Evolutionary conservation across 345 rosid species (phyloP), one percentile per base, ranked within the genome.

Genomic region (Salix udensis): DNA sequence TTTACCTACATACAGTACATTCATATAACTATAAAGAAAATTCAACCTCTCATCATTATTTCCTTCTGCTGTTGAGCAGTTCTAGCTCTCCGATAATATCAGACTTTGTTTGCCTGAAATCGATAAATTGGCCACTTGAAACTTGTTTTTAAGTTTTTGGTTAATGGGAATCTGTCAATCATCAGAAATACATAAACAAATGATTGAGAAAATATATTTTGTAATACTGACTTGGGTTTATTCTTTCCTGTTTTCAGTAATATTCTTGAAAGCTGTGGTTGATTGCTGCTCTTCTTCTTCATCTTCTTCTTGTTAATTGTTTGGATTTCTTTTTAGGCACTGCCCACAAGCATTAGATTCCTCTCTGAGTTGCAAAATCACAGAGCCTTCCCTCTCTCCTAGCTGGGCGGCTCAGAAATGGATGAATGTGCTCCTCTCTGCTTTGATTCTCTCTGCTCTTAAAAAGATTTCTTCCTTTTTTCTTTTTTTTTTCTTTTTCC

Each of bases 341-440:
- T 83, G 78, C 82, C 86, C 74, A 79, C 81, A 77, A 88, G 87
- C 89, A 91, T 89, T 58, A 86, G 92, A 92, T 92, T 89, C 96
- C 48, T 76, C 83, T 88, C 70, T 58, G 69, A 76, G 81, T 77
- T 84, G 80, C 80, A 71, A n/a, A 76, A 83, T 76, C 83, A 65
- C 77, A 42, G 70, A 79, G 76, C 53, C 40, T 62, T 7, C 26
- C 70, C 46, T 60, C 77, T 79, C 50, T 46, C 74, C 78, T 58
- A 75, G 79, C 75, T 74, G 83, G 80, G 72, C 52, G 71, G 74
- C 74, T 77, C 73, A 46, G 66, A 68, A 65, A 80, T 44, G 80
- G 84, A 77, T 84, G 86, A 84, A 72, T 77, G 83, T 80, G 86
- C 78, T 80, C 73, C 71, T 30, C 73, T 66, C 77, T 70, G 73